Base-by-base conservation (phyloP, 129 eudicot species). In the Lonicera japonica region DNA sequence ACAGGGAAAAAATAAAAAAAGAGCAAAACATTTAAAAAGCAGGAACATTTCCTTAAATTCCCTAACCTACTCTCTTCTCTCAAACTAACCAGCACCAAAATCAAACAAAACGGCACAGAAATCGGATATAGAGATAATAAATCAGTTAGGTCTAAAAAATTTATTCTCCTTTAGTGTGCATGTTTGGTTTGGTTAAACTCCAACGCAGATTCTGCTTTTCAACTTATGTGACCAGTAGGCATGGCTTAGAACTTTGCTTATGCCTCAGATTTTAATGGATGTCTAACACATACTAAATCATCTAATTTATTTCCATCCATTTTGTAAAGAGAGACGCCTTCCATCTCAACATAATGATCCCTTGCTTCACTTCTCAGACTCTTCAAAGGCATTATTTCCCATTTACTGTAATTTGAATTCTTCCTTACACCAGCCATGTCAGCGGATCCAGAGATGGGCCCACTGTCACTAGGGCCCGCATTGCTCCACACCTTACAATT, bases 231-330 rank as follows among this genome's bases (percentile, higher is more conserved):
- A n/a, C n/a, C n/a, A 6, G 6, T 29, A 29, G 36, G 36, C 36
- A 29, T 29, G 36, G 36, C 36, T 29, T 29, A 29, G 36, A 29
- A 43, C 50, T 43, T 23, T 40, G 45, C 41, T 75, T 68, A 83
- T 20, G 67, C 74, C 56, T 64, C 79, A 24, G 87, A 76, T 73
- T 79, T 75, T 21, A 54, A 60, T 5, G 95, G 63, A 75, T 92
- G 99, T 64, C 73, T 80, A 66, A 88, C 86, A 16, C 99, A 92
- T 14, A 92, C 99, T 52, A 92, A 69, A 79, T 92, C 99, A 61
- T 92, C 99, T 63, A 92, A 72, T 68, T 78, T 92, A 65, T 92
- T 92, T 21, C 99, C 99, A 77, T 92, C 99, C 91, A 92, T 88
- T 76, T 92, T 92, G 75, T 92, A 92, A 45, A 87, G 46, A 15